These are phyloP conservation scores for Exsudoporus floridanus DNA, from an alignment of 1,284 basidiomycete genomes.

Conservation along the genomic window DNA sequence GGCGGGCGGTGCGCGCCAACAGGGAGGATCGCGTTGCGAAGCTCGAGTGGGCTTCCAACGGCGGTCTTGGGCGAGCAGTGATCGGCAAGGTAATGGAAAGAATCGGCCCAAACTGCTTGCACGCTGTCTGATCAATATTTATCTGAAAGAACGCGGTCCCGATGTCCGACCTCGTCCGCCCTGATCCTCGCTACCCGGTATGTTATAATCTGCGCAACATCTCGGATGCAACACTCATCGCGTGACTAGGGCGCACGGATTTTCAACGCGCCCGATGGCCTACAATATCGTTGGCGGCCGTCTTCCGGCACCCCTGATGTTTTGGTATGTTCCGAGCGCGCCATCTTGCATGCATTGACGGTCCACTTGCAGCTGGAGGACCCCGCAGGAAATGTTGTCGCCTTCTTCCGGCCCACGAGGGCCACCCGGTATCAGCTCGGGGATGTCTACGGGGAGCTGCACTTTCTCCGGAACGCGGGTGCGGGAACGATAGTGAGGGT, in stretches of 20 bases:
- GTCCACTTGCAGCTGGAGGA: slow-evolving; percentile 60
- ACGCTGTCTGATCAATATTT: slow-evolving; percentile 23
- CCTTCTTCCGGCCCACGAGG: slow-evolving; percentile 73
- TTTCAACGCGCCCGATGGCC: slow-evolving; percentile 79
- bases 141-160: slow-evolving; percentile 61
- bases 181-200: slow-evolving; percentile 59
- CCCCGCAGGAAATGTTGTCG: slow-evolving; percentile 62
- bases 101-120: neutral
- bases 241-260: slow-evolving; percentile 54
- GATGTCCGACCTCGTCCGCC: slow-evolving; percentile 76
- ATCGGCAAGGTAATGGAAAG: slow-evolving; percentile 67
- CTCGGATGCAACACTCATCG: slow-evolving; percentile 16
- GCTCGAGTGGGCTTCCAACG: slow-evolving; percentile 78
- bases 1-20: slow-evolving; percentile 71
- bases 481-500: slow-evolving; percentile 72
- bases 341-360: slow-evolving; percentile 17
- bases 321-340: slow-evolving; percentile 48
- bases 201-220: slow-evolving; percentile 23
- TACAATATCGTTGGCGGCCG: slow-evolving; percentile 74
- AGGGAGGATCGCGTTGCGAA: slow-evolving; percentile 82
- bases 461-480: slow-evolving; percentile 74
- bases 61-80: slow-evolving; percentile 75
- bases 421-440: slow-evolving; percentile 77
- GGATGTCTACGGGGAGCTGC: slow-evolving; percentile 79
- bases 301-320: slow-evolving; percentile 57